A percentile compares a stretch with the other conserved stretches of the same genome.
These are phyloP conservation scores for Hymenoscyphus occultus DNA, from an alignment of 2,329 filamentous ascomycete genomes.

Conservation along the genomic window DNA sequence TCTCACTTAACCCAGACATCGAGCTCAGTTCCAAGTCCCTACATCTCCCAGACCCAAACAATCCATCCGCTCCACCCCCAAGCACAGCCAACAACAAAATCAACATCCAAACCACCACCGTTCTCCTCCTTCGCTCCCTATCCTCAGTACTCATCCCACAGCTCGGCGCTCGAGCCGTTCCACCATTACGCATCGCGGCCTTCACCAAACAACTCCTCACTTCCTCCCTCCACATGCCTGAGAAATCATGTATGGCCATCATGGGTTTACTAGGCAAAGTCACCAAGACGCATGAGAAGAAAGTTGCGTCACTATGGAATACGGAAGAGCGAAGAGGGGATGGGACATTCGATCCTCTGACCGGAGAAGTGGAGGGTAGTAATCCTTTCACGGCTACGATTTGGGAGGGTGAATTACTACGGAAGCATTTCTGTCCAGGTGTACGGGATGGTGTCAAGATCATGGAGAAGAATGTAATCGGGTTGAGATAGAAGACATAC, in stretches of 20 bases:
- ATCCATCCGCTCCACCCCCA: constrained; percentile 40
- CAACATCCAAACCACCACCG: constrained; percentile 92
- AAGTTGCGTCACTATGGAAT: constrained; percentile 84
- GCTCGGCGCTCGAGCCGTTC: constrained; percentile 69
- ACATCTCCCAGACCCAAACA: constrained; percentile 64
- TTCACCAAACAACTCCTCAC: constrained; percentile 92
- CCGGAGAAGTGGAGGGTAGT: constrained; percentile 73
- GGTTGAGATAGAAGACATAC: constrained; percentile 26
- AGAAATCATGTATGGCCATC: constrained; percentile 81
- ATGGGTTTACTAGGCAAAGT: constrained; percentile 76
- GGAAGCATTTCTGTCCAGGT: constrained; percentile 81
- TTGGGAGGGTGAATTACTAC: constrained; percentile 89
- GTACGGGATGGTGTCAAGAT: constrained; percentile 72
- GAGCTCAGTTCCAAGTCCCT: constrained; percentile 75
- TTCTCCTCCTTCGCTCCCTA: constrained; percentile 84
- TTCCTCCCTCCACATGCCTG: constrained; percentile 77
- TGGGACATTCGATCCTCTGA: constrained; percentile 74
- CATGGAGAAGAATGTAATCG: constrained; percentile 59
- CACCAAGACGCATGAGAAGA: constrained; percentile 75
- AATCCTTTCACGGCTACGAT: constrained; percentile 89
- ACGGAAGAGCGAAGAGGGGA: constrained; percentile 92
- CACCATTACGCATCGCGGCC: constrained; percentile 81
- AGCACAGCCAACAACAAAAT: constrained; percentile 63
- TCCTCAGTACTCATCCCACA: constrained; percentile 76
- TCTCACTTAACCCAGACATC: constrained; percentile 80